Percentiles rank a stretch among this genome's conserved stretches.
phyloP scores from a whole-genome alignment of 257 asterid species.

The Paraleonurus japonicus region DNA sequence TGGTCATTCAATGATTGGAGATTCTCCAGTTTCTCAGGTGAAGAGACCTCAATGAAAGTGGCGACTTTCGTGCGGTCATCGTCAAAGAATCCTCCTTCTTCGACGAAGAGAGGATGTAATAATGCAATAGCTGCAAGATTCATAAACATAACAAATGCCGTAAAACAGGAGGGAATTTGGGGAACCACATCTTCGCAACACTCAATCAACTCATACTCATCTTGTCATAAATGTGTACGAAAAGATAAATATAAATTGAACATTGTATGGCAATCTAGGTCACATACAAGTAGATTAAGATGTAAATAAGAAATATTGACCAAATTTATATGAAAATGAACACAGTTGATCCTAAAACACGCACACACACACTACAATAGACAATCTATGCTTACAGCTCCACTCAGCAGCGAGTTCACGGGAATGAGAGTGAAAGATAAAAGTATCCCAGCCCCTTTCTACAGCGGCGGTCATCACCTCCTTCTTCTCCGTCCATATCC shows the following conservation, averaged over 20 bases:
- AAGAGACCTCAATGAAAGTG: slow-evolving; percentile 51
- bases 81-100: slow-evolving; percentile 57
- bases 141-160: slow-evolving; percentile 9
- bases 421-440: slow-evolving; percentile 48
- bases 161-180: neutral
- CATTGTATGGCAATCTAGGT: neutral
- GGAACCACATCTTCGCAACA: neutral
- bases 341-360: neutral
- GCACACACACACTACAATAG: neutral
- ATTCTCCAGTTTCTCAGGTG: slow-evolving; percentile 63
- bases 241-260: neutral
- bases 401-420: slow-evolving; percentile 73
- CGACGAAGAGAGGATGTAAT: slow-evolving; percentile 61
- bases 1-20: slow-evolving; percentile 45
- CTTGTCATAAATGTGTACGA: neutral
- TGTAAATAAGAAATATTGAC: neutral
- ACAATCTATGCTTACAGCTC: slow-evolving; percentile 50
- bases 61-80: slow-evolving; percentile 48
- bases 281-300: neutral
- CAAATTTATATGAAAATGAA: neutral
- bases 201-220: neutral
- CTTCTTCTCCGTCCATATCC: slow-evolving; percentile 90
- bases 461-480: slow-evolving; percentile 84
- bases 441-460: slow-evolving; percentile 88
- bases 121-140: slow-evolving; percentile 67